Base-by-base conservation (phyloP, 768 basidiomycete species). In the Suillus placidus region DNA sequence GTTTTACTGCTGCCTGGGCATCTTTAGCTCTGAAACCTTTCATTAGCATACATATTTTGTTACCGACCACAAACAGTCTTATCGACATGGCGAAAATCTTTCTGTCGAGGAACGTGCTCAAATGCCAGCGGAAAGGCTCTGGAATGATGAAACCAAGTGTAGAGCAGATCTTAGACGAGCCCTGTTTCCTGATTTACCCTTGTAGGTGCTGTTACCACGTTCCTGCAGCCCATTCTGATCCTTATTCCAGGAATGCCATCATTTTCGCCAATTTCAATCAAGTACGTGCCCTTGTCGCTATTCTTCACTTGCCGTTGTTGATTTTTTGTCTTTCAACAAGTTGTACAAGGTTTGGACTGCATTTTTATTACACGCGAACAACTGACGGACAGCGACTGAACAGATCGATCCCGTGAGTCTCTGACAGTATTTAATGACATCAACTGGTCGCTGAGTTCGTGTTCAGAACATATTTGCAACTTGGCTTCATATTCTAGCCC, bases 221-320 rank as follows among this genome's bases (percentile, higher is more conserved):
- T 38, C n/a, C 32, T 62, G 32, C n/a, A 10, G 35, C 8, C 32
- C 4, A 14, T 18, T 40, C 14, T 35, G 60, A 60, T 61, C 23
- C n/a, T 45, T 63, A 55, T 49, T 57, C 16, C 61, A 83, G 82
- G 62, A 78, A 83, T 57, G 72, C 76, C 8, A 51, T 85, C 64
- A 82, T 85, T 64, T 84, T 85, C 66, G 82, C 83, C 60, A 85
- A 85, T 70, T 85, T 84, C 69, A 85, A 84, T 69, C 84, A 85
- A 80, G 82, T 82, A 62, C 43, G 70, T 64, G 34, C 43, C n/a
- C 35, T 64, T 55, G 20, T 26, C 10, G 12, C 3, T 12, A 26
- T 42, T 42, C 16, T 40, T 61, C 55, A 37, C 37, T 52, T 61
- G 55, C 16, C 10, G 16, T 32, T 7, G 12, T 49, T 66, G 47